Percentiles rank a stretch among this genome's conserved stretches.
Evolutionary conservation across 179 eudicot species (phyloP).

Genomic region (Pouteria campechiana): DNA sequence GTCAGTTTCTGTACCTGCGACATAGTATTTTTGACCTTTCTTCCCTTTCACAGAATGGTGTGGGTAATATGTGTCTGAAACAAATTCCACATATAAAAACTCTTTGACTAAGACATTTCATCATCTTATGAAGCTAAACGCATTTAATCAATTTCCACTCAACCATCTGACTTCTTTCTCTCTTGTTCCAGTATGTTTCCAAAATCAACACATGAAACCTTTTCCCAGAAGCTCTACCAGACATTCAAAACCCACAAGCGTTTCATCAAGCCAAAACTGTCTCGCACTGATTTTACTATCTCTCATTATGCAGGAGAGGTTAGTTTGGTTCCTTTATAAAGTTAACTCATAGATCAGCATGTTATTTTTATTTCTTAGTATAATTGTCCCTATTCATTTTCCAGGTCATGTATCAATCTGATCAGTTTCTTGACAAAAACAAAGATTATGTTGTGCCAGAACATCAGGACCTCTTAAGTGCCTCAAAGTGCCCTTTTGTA

Average conservation of each 20-base stretch:
- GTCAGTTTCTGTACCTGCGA: conserved; percentile 6
- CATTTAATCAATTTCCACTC: too few species aligned
- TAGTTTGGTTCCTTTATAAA: conserved; percentile 16
- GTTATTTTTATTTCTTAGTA: conserved; percentile 3
- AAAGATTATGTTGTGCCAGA: conserved; percentile 97
- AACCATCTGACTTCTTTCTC: too few species aligned
- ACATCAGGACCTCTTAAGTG: conserved; percentile 78
- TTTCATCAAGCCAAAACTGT: conserved; percentile 82
- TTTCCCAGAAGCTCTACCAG: conserved; percentile 81
- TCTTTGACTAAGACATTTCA: background rate
- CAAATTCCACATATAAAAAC: background rate
- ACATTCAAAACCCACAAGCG: conserved; percentile 73
- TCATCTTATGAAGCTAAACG: background rate
- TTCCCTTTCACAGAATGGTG: conserved; percentile 3
- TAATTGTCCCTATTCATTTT: conserved; percentile 1
- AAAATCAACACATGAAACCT: conserved; percentile 91
- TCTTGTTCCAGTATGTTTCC: conserved; percentile 82
- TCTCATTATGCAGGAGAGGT: conserved; percentile 99
- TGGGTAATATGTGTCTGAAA: background rate
- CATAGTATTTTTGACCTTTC: background rate
- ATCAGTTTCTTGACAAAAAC: conserved; percentile 86
- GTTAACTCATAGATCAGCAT: too few species aligned
- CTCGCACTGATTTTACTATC: conserved; percentile 81
- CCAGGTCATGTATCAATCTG: conserved; percentile 87
- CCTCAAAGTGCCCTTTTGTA: conserved; percentile 84